Percentiles rank a stretch among this genome's conserved stretches.
phyloP scores from a whole-genome alignment of 2,329 filamentous ascomycete species.

The Hirsutella rhossiliensis region DNA sequence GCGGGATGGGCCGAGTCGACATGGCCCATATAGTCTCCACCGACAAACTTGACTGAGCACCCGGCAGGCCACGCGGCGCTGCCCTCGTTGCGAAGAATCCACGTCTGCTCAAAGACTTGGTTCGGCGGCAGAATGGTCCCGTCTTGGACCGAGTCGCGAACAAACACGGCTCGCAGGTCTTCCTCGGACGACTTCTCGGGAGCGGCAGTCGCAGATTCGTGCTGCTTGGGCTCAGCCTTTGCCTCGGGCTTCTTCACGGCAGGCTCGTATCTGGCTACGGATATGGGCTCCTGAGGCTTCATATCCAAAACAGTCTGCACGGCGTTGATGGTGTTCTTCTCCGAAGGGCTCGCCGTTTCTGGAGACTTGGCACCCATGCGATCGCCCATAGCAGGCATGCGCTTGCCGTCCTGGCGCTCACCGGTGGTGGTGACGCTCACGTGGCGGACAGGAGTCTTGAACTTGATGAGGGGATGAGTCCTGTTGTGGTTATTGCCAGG shows the following conservation, averaged over 20 bases:
- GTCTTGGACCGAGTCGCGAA: slow-evolving; percentile 68
- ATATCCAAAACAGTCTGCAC: slow-evolving; percentile 66
- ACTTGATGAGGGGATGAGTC: slow-evolving; percentile 95
- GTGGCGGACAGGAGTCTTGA: slow-evolving; percentile 83
- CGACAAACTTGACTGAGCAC: slow-evolving; percentile 81
- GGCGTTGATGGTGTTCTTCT: slow-evolving; percentile 33
- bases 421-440: slow-evolving; percentile 78
- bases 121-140: slow-evolving; percentile 61
- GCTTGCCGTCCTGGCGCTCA: slow-evolving; percentile 57
- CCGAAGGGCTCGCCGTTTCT: slow-evolving; percentile 27
- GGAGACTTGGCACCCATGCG: slow-evolving; percentile 32
- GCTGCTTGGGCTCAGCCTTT: slow-evolving; percentile 10
- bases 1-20: slow-evolving; percentile 69
- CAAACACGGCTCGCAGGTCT: slow-evolving; percentile 47
- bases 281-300: slow-evolving; percentile 43
- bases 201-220: slow-evolving; percentile 7
- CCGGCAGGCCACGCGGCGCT: slow-evolving; percentile 72
- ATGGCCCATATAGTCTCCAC: slow-evolving; percentile 93
- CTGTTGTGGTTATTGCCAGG: slow-evolving; percentile 79
- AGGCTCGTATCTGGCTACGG: slow-evolving; percentile 4
- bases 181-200: slow-evolving; percentile 10
- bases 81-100: slow-evolving; percentile 82
- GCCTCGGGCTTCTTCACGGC: slow-evolving; percentile 15
- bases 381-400: slow-evolving; percentile 64
- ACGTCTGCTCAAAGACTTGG: slow-evolving; percentile 75